Conservation (phyloP, 768 basidiomycete genomes). For the Tremella mesenterica region DNA sequence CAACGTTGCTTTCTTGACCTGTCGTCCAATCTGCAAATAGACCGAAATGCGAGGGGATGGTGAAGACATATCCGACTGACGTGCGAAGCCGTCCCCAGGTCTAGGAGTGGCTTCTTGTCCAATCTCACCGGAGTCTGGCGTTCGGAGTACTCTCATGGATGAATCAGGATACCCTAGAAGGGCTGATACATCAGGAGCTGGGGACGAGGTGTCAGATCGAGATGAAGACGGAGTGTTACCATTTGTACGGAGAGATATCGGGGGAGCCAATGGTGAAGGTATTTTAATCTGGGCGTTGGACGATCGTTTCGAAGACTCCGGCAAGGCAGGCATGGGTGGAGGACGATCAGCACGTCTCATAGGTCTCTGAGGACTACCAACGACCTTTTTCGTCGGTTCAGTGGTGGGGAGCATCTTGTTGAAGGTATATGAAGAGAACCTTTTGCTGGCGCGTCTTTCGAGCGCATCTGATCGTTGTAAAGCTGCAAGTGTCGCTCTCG, state of each 20-base stretch:
- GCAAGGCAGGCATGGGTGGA: constrained; percentile 34
- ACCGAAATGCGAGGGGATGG: constrained; percentile 53
- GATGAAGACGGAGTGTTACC: neutral
- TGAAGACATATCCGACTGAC: constrained; percentile 5
- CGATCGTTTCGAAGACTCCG: constrained; percentile 13
- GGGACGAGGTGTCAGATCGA: neutral
- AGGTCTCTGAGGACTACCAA: constrained; percentile 32
- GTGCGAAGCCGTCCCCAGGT: constrained; percentile 4
- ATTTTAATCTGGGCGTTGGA: neutral
- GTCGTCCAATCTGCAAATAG: constrained; percentile 79
- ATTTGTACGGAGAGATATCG: neutral
- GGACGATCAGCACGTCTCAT: constrained; percentile 24
- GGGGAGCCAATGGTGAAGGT: neutral
- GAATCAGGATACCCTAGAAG: neutral
- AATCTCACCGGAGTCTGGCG: constrained; percentile 23
- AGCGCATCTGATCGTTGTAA: constrained; percentile 77
- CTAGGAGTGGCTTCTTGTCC: constrained; percentile 1
- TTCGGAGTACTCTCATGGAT: constrained; percentile 11
- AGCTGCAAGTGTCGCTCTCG: constrained; percentile 64
- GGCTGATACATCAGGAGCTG: neutral
- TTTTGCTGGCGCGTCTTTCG: constrained; percentile 85
- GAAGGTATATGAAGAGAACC: constrained; percentile 90
- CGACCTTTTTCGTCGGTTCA: constrained; percentile 19
- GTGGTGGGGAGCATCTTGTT: constrained; percentile 73
- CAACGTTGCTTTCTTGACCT: constrained; percentile 76